Evolutionary conservation across 1,139 yeast species (phyloP), one percentile per base, ranked within the genome.

Genomic region (Kodamaea anthophila): DNA sequence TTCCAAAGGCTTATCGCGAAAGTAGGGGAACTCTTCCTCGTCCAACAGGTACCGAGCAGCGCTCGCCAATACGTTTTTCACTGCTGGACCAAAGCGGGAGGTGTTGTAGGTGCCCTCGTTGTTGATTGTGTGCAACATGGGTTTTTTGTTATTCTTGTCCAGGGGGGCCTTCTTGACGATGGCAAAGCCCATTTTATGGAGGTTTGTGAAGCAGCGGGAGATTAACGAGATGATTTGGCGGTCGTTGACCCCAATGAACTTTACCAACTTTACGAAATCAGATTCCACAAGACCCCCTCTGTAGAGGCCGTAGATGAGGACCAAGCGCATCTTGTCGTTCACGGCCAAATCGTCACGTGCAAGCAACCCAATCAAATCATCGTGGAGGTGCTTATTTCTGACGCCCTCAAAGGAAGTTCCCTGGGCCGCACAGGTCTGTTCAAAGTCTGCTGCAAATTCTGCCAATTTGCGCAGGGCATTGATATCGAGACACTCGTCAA

Each of bases 201-300:
- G 70, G 51, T 83, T 85, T 30, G 64, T 65, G 49, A 88, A 74
- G 33, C 85, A 67, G 26, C 72, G 43, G 36, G 58, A 49, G 41
- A 63, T 49, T 26, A 65, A 59, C 14, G 70, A 64, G 15, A 61
- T 56, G 34, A 73, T 64, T 28, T 83, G 93, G 13, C 64, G 61
- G 29, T 73, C 70, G 23, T 61, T 56, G 10, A 85, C 71, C 1
- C 80, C 83, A 28, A 84, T 74, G 46, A 88, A 93, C 32, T 67
- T 60, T 27, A 79, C 70, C 25, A 91, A 57, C 47, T 91, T 87
- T 30, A 62, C 58, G 41, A 82, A 74, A 58, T 91, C 99, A 6
- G 67, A 53, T 42, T 78, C 81, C 11, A 85, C 67, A 16, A 91
- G 61, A 0, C 99, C 98, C 4, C 93, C 91, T 41, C 97, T 68